A percentile compares a stretch with the other conserved stretches of the same genome.
Evolutionary conservation across 208 protist genomes (phyloP).

Genomic region (Porcisia deanei): DNA sequence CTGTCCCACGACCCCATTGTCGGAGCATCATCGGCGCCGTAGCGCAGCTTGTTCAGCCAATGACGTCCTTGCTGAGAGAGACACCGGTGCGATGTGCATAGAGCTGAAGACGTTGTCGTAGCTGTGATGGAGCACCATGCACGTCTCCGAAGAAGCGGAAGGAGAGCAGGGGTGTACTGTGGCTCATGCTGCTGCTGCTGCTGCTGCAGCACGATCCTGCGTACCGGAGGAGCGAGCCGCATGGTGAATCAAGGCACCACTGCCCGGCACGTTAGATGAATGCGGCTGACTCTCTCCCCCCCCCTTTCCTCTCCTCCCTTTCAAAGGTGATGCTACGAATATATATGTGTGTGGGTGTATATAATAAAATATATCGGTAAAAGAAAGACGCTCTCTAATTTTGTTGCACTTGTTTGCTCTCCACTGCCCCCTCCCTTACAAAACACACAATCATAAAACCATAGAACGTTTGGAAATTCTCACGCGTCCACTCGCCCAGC

Average conservation of each 20-base stretch:
- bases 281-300: too few species aligned
- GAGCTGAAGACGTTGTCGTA: neutral
- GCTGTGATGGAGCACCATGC: neutral
- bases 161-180: neutral
- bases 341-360: neutral
- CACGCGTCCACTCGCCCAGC: too few species aligned
- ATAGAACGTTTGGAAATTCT: too few species aligned
- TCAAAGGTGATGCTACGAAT: neutral
- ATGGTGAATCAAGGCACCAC: neutral
- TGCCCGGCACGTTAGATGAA: neutral
- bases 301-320: neutral
- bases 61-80: constrained; percentile 36
- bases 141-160: neutral
- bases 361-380: too few species aligned
- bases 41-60: constrained; percentile 58
- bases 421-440: too few species aligned
- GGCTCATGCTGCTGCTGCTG: neutral
- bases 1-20: constrained; percentile 48
- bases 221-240: constrained; percentile 1
- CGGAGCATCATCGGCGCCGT: constrained; percentile 51
- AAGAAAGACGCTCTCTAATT: too few species aligned
- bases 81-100: constrained; percentile 6
- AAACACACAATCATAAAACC: too few species aligned
- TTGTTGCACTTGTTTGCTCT: too few species aligned
- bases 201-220: neutral